These are phyloP conservation scores for Ogataea degrootiae DNA, from an alignment of 805 yeast genomes.

Conservation along the genomic window DNA sequence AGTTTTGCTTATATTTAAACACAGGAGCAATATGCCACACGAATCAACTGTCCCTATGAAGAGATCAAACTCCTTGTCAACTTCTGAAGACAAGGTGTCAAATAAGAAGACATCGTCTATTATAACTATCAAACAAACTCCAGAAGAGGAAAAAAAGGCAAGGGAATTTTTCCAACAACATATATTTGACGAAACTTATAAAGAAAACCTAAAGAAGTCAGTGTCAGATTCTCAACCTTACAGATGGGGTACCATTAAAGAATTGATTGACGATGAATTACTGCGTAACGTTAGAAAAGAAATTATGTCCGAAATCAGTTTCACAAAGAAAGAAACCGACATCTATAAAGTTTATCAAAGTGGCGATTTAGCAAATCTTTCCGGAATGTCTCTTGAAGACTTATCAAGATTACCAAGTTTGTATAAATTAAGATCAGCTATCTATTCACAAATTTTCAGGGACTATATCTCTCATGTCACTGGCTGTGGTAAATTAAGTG, in stretches of 20 bases:
- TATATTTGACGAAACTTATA: constrained; percentile 34
- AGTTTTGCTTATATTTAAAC: neutral
- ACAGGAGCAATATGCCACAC: neutral
- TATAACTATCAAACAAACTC: constrained; percentile 27
- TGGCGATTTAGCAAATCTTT: constrained; percentile 88
- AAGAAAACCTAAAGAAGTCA: constrained; percentile 33
- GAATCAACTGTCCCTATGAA: constrained; percentile 4
- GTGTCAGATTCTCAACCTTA: constrained; percentile 69
- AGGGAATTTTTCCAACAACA: constrained; percentile 28
- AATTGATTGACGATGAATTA: constrained; percentile 70
- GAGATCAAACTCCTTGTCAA: constrained; percentile 1
- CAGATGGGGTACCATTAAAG: constrained; percentile 80
- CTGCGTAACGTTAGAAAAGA: constrained; percentile 79
- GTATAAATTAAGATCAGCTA: constrained; percentile 75
- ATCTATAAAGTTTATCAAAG: constrained; percentile 88
- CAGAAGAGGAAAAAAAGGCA: constrained; percentile 30
- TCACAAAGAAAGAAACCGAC: constrained; percentile 95
- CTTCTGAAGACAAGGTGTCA: neutral
- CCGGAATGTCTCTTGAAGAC: constrained; percentile 78
- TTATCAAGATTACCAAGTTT: constrained; percentile 68
- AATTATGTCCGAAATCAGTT: constrained; percentile 75
- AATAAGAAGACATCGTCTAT: constrained; percentile 14
- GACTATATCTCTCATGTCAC: constrained; percentile 73
- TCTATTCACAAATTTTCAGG: constrained; percentile 82
- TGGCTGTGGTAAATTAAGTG: constrained; percentile 84